A percentile compares a stretch with the other conserved stretches of the same genome.
Conservation (phyloP, 176 grass and related monocot species). For the Poa pratensis region DNA sequence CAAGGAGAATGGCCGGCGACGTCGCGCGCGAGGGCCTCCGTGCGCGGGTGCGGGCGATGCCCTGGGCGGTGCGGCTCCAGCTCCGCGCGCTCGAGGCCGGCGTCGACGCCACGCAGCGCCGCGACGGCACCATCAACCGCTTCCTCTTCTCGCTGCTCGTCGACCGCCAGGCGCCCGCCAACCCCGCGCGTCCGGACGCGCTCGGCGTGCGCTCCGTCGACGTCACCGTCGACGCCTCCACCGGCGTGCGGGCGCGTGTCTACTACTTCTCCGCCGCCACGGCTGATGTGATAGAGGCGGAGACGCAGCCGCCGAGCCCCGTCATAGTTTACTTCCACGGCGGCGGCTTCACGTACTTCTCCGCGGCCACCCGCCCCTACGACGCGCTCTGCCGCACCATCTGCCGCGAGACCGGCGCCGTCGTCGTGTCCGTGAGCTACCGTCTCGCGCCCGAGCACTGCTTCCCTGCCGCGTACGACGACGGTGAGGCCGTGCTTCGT, state of each 20-base stretch:
- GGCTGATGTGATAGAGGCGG: not conserved
- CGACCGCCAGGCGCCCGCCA: constrained; percentile 39
- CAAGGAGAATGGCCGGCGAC: constrained; percentile 14
- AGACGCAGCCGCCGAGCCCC: constrained; percentile 18
- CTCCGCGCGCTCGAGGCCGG: constrained; percentile 17
- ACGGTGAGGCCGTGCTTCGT: constrained; percentile 37
- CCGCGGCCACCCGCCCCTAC: constrained; percentile 43
- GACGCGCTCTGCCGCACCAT: constrained; percentile 58
- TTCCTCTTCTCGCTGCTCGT: constrained; percentile 46
- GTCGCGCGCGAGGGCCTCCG: not conserved
- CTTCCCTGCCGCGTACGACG: constrained; percentile 49
- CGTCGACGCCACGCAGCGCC: constrained; percentile 43
- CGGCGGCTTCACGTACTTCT: constrained; percentile 62
- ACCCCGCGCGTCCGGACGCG: constrained; percentile 31
- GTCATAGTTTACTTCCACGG: constrained; percentile 72
- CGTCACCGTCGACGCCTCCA: constrained; percentile 39
- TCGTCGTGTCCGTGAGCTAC: constrained; percentile 51
- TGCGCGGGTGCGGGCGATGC: constrained; percentile 22
- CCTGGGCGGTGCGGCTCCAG: constrained; percentile 32
- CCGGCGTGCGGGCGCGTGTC: constrained; percentile 51
- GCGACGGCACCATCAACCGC: constrained; percentile 67
- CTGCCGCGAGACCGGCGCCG: constrained; percentile 35
- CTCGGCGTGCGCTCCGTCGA: constrained; percentile 54
- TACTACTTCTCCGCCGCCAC: constrained; percentile 9
- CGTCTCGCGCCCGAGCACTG: constrained; percentile 60